Evolutionary conservation across 495 filamentous ascomycete species (phyloP), one percentile per base, ranked within the genome.

Genomic region (Aspergillus mulundensis): DNA sequence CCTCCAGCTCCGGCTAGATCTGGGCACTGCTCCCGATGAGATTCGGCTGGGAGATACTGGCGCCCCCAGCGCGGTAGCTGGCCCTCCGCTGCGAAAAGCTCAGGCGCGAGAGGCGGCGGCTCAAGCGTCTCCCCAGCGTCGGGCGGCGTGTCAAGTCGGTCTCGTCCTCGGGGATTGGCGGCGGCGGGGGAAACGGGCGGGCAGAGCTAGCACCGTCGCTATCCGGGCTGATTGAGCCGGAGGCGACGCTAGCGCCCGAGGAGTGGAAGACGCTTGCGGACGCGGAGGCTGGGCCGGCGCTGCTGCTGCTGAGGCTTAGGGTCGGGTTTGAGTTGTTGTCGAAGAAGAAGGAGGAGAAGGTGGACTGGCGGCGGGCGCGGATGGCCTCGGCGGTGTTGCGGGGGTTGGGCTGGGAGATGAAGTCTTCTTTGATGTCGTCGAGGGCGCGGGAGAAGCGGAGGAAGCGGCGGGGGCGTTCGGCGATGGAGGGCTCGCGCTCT

Each of bases 401-500:
- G 8, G 65, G 43, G 49, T 73, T 65, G 4, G 70, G 44, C 36
- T 72, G 59, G 19, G 68, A 57, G 3, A 67, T 59, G 23, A 71
- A 63, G 45, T 76, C 71, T 54, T 76, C 73, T 19, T 69, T 70
- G 63, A 74, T 74, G 45, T 74, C 70, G 56, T 65, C 73, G 24
- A 76, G 67, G 39, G 67, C 71, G 55, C 73, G 66, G 18, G 73
- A 76, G 55, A 76, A 64, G 20, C 73, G 70, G 53, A 57, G 65
- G 45, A 74, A 48, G n/a, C 71, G 64, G 21, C 66, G 68, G 44
- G 70, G 60, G 46, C 60, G 63, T 46, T 71, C 61, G 44, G 56
- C 54, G 57, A 75, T 66, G 12, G 74, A 74, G 21, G 70, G 67
- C 15, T 68, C 64, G 53, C 73, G 69, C 52, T 71, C 62, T 40